Base-by-base conservation (phyloP, 768 basidiomycete genomes). In the Nidula microcarpa region DNA sequence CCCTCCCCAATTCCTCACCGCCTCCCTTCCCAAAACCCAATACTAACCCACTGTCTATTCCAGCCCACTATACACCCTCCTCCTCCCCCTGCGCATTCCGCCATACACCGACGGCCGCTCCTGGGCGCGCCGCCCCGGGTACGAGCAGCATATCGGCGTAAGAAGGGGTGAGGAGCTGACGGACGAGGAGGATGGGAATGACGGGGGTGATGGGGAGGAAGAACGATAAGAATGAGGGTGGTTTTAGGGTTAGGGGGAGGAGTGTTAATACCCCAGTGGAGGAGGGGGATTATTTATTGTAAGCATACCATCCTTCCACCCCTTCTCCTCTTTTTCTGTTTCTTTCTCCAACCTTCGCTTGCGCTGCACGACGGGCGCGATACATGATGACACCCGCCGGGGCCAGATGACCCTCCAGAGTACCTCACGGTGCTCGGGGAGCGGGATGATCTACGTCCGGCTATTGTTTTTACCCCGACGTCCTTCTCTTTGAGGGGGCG, bases 141-240 rank as follows among this genome's bases (percentile, higher is more conserved):
- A 83, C 57, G 76, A 80, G 41, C 68, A 74, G 14, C 87, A 90
- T 57, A 63, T 67, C 2, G 87, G 89, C 4, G 67, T 94, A 2
- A 70, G 78, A n/a, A 74, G 74, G 33, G 89, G 86, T 14, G 96
- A 95, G 53, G 92, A 94, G 62, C 71, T 98, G 56, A 98, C 96
- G 3, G 91, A 94, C 59, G 94, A 94, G 17, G 85, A 84, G 6
- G 23, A 30, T 30, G 23, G 23, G 23, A 30, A 30, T 30, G 23
- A 30, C 23, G 23, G 23, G 23, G 23, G 23, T 30, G 23, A 30
- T 30, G 4, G 23, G 23, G 23, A 30, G 8, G 80, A 84, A 2
- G 76, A 80, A 1, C 66, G 64, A 18, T 64, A 58, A 17, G 13
- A 32, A 13, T 51, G 23, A 30, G 4, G 23, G 23, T 4, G 23